Evolutionary conservation across 2,329 filamentous ascomycete genomes (phyloP).

Genomic region (Verticillium isaacii): DNA sequence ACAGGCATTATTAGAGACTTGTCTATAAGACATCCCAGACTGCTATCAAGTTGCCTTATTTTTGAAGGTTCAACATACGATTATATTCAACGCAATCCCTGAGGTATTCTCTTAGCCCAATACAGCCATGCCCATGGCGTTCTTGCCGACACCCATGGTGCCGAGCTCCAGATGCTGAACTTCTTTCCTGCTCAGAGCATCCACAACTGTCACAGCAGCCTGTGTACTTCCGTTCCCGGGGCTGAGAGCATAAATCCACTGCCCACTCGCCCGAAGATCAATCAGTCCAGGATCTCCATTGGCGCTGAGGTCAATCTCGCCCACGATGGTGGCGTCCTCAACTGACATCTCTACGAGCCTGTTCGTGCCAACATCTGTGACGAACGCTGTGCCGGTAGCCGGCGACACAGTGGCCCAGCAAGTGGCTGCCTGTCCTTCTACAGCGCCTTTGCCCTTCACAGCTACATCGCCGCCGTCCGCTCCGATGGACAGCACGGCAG

Average conservation of each 20-base stretch:
- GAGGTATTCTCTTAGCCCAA: neutral
- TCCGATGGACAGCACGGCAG: constrained; percentile 40
- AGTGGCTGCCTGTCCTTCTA: constrained; percentile 48
- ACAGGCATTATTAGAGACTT: too few species aligned
- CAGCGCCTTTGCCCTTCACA: constrained; percentile 29
- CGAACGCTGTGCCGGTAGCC: constrained; percentile 46
- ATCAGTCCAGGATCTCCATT: constrained; percentile 49
- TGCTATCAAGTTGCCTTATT: too few species aligned
- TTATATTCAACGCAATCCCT: too few species aligned
- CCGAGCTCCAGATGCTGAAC: constrained; percentile 4
- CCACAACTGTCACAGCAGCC: constrained; percentile 31
- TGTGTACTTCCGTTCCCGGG: constrained; percentile 42
- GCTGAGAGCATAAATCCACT: constrained; percentile 52
- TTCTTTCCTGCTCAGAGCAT: constrained; percentile 16
- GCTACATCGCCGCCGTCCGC: constrained; percentile 20
- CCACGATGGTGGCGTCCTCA: constrained; percentile 40
- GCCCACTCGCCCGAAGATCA: constrained; percentile 47
- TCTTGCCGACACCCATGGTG: constrained; percentile 1
- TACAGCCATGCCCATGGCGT: constrained; percentile 8
- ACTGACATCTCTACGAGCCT: constrained; percentile 53
- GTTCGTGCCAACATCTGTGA: constrained; percentile 50
- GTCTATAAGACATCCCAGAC: too few species aligned
- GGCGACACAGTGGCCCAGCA: constrained; percentile 53
- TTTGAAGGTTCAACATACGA: too few species aligned
- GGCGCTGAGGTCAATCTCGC: constrained; percentile 33